Percentiles rank a stretch among this genome's conserved stretches.
phyloP scores from a whole-genome alignment of 192 early-diverging fungal species.

The Allomyces javanicus region DNA sequence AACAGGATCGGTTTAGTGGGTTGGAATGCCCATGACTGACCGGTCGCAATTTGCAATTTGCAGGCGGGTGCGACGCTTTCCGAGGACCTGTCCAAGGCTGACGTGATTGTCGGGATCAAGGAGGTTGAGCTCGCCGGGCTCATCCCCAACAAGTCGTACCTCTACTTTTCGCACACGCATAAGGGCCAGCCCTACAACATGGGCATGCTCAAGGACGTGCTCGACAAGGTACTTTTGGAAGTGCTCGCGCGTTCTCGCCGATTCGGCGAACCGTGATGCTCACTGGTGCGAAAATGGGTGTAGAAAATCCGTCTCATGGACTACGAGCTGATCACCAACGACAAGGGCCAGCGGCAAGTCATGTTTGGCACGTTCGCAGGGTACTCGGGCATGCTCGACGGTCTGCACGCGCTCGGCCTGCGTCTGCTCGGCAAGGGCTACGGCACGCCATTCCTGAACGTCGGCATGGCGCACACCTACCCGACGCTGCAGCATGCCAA shows the following conservation, averaged over 20 bases:
- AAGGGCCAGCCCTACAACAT: constrained; percentile 93
- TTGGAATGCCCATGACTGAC: background rate
- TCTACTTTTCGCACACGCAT: constrained; percentile 94
- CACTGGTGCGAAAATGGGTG: background rate
- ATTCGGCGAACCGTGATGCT: background rate
- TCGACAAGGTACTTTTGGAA: constrained; percentile 51
- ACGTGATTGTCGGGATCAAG: constrained; percentile 90
- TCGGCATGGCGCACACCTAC: constrained; percentile 56
- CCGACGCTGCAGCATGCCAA: constrained; percentile 39
- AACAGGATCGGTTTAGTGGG: background rate
- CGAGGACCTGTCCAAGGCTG: constrained; percentile 72
- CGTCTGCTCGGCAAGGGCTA: constrained; percentile 75
- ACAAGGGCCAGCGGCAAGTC: constrained; percentile 52
- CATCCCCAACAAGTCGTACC: constrained; percentile 72
- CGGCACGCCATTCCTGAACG: constrained; percentile 81
- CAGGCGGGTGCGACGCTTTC: constrained; percentile 63
- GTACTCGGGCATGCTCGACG: constrained; percentile 86
- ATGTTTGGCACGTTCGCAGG: constrained; percentile 87
- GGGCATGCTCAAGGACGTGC: constrained; percentile 62
- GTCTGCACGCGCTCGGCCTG: constrained; percentile 77
- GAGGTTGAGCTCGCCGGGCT: constrained; percentile 72
- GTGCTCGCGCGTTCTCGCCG: background rate
- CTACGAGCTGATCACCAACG: constrained; percentile 84
- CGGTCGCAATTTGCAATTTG: background rate
- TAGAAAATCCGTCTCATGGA: constrained; percentile 79